A percentile compares a stretch with the other conserved stretches of the same genome.
Conservation (phyloP, 495 filamentous ascomycete species). For the Aspergillus mulundensis region DNA sequence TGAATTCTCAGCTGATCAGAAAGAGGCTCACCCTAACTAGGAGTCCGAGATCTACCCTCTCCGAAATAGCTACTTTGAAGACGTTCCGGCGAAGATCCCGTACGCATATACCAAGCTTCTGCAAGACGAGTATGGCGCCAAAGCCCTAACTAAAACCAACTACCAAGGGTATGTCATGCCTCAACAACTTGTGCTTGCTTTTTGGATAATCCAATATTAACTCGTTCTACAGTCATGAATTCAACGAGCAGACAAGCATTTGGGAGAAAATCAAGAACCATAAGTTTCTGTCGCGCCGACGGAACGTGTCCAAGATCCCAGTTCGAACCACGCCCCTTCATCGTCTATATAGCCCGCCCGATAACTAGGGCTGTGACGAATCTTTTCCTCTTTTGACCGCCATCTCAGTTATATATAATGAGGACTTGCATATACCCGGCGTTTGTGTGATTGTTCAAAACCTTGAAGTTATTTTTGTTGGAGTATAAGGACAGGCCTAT, state of each 20-base stretch:
- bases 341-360: not conserved
- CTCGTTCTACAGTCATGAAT: slow-evolving; percentile 26
- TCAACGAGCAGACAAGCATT: slow-evolving; percentile 30
- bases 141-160: slow-evolving; percentile 57
- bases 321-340: slow-evolving; percentile 18
- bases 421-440: slow-evolving; percentile 21
- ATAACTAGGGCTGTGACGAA: not conserved
- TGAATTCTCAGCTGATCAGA: not conserved
- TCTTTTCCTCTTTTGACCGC: not conserved
- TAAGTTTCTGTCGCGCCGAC: slow-evolving; percentile 10
- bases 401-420: slow-evolving; percentile 1
- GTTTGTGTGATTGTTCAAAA: slow-evolving; percentile 17
- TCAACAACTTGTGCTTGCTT: not conserved
- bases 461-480: slow-evolving; percentile 7
- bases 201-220: not conserved
- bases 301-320: slow-evolving; percentile 6
- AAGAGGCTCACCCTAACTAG: slow-evolving; percentile 20
- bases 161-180: slow-evolving; percentile 55
- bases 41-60: slow-evolving; percentile 74
- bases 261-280: slow-evolving; percentile 27
- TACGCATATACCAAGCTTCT: slow-evolving; percentile 70
- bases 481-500: no score
- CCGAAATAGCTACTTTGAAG: slow-evolving; percentile 74
- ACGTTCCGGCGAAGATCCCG: slow-evolving; percentile 67
- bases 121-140: slow-evolving; percentile 67